Evolutionary conservation across 2,329 filamentous ascomycete species (phyloP).

Genomic region (Microsporum ferrugineum): DNA sequence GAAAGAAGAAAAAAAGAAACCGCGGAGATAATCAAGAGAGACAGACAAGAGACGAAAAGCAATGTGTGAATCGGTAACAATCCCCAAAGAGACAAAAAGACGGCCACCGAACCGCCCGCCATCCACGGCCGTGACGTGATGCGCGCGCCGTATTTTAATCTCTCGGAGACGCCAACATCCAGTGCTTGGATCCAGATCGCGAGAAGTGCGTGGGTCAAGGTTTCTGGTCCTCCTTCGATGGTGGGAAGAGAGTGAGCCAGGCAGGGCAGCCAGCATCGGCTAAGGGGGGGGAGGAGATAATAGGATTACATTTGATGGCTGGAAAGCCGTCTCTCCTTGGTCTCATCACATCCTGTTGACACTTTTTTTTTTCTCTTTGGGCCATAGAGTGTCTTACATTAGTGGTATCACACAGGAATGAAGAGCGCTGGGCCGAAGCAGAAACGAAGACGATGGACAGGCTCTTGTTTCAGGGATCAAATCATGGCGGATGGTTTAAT

Average conservation of each 20-base stretch:
- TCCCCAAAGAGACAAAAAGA: neutral
- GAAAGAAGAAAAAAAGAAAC: neutral
- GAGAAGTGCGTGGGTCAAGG: neutral
- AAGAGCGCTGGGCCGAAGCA: neutral
- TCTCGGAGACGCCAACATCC: neutral
- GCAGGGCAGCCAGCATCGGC: neutral
- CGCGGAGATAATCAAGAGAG: neutral
- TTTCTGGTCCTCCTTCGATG: neutral
- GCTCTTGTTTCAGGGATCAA: constrained; percentile 2
- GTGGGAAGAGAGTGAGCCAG: neutral
- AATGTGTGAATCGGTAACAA: neutral
- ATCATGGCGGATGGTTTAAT: neutral
- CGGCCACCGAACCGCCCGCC: neutral
- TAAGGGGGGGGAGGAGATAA: neutral
- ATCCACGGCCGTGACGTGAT: neutral
- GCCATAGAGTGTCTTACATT: constrained; percentile 3
- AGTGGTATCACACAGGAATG: neutral
- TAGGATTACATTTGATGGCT: no score
- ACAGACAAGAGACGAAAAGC: neutral
- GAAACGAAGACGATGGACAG: neutral
- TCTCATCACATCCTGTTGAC: neutral
- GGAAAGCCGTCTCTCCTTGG: neutral
- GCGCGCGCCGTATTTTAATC: neutral
- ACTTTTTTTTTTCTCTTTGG: neutral
- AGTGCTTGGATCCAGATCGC: constrained; percentile 1